Conservation (phyloP, 108 stramenopile genomes). For the Aurantiochytrium sp. region DNA sequence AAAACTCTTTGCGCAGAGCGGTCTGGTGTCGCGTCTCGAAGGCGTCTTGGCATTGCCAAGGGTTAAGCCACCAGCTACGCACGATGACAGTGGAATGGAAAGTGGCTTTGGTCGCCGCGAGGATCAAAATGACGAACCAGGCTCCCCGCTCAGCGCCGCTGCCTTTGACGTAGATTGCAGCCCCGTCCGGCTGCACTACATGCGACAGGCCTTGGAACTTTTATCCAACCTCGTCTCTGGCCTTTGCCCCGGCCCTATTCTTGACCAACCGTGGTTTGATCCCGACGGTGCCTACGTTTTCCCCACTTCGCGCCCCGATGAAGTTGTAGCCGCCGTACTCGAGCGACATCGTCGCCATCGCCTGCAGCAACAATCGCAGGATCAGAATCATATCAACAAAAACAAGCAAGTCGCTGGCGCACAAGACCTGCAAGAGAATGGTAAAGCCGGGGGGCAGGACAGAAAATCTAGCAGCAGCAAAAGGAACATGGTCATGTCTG, state of each 20-base stretch:
- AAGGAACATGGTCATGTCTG: not conserved
- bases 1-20: conserved; percentile 1
- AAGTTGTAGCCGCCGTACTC: not conserved
- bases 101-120: not conserved
- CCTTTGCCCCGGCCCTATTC: not conserved
- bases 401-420: no score
- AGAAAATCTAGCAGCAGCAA: not conserved
- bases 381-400: no score
- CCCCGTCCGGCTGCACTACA: not conserved
- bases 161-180: not conserved
- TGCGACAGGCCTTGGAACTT: not conserved
- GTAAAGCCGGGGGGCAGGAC: not conserved
- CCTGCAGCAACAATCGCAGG: not conserved
- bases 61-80: not conserved
- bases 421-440: no score
- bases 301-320: not conserved
- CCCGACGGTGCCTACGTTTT: not conserved
- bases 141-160: not conserved
- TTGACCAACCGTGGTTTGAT: not conserved
- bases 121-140: not conserved
- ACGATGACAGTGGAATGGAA: not conserved
- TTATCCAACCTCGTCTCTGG: not conserved
- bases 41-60: not conserved
- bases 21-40: not conserved
- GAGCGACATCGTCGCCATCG: not conserved